Evolutionary conservation across 352 stramenopile species (phyloP).

Genomic region (Globisporangium mamillatum): DNA sequence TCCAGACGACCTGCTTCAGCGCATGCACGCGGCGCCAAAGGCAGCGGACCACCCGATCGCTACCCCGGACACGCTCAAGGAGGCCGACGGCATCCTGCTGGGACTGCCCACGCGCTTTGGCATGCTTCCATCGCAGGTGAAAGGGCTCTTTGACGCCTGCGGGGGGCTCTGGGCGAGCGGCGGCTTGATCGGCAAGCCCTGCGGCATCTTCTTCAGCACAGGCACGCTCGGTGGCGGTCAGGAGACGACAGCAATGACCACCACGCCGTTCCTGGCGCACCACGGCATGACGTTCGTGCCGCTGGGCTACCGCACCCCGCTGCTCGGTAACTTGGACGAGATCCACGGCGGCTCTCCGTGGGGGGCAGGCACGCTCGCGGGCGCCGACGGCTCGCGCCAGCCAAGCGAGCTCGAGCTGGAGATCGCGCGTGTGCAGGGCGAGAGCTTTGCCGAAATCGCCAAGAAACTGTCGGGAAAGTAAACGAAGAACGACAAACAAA

Average conservation of each 20-base stretch:
- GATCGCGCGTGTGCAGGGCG: constrained; percentile 66
- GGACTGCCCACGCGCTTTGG: constrained; percentile 82
- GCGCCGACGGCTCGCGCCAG: constrained; percentile 67
- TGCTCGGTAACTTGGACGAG: constrained; percentile 52
- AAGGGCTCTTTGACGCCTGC: constrained; percentile 77
- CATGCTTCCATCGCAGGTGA: constrained; percentile 77
- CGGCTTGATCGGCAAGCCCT: constrained; percentile 71
- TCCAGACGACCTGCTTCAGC: constrained; percentile 59
- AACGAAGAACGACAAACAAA: too few species aligned
- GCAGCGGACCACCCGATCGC: constrained; percentile 45
- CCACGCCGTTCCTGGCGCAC: constrained; percentile 76
- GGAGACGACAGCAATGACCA: constrained; percentile 80
- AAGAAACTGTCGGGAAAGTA: constrained; percentile 47
- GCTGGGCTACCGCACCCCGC: constrained; percentile 47
- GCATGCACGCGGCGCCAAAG: constrained; percentile 71
- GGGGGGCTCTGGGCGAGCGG: constrained; percentile 74
- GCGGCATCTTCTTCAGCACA: constrained; percentile 75
- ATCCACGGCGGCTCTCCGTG: constrained; percentile 67
- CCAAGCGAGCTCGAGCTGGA: constrained; percentile 74
- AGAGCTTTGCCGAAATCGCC: constrained; percentile 72
- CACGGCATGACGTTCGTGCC: constrained; percentile 89
- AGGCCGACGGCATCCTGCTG: constrained; percentile 82
- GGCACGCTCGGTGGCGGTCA: constrained; percentile 72
- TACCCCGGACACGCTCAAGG: constrained; percentile 50
- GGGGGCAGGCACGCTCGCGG: constrained; percentile 74